phyloP scores from a whole-genome alignment of 306 rosid species.

The Fagus crenata region DNA sequence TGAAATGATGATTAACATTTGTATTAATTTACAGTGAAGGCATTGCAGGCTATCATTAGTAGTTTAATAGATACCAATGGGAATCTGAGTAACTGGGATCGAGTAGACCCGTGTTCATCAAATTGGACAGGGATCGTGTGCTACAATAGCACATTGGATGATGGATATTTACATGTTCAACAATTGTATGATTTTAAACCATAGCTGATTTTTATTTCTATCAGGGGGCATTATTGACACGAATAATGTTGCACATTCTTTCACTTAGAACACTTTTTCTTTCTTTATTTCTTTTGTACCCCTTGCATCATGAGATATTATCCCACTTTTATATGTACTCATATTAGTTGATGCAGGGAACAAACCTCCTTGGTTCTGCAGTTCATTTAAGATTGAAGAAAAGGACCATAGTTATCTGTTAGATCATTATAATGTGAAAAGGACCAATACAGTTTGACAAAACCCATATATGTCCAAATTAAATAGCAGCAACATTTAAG shows the following conservation, averaged over 20 bases:
- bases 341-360: too few relatives aligned
- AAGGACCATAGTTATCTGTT: too few relatives aligned
- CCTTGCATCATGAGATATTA: background rate
- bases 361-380: too few relatives aligned
- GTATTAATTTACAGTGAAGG: too few relatives aligned
- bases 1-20: too few relatives aligned
- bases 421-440: too few relatives aligned
- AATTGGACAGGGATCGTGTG: slow-evolving; percentile 25
- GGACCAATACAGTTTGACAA: too few relatives aligned
- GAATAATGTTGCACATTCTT: too few relatives aligned
- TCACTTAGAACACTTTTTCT: background rate
- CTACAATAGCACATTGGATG: slow-evolving; percentile 48
- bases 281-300: background rate
- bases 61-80: slow-evolving; percentile 64
- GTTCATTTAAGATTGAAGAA: too few relatives aligned
- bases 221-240: too few relatives aligned
- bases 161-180: slow-evolving; percentile 73
- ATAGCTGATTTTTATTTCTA: slow-evolving; percentile 12
- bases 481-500: too few relatives aligned
- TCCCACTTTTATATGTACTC: background rate
- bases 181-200: slow-evolving; percentile 57
- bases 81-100: slow-evolving; percentile 76
- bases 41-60: slow-evolving; percentile 51
- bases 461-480: too few relatives aligned
- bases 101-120: slow-evolving; percentile 33